These are phyloP conservation scores for Blastobotrys capitulatus DNA, from an alignment of 1,139 yeast species.

Conservation along the genomic window DNA sequence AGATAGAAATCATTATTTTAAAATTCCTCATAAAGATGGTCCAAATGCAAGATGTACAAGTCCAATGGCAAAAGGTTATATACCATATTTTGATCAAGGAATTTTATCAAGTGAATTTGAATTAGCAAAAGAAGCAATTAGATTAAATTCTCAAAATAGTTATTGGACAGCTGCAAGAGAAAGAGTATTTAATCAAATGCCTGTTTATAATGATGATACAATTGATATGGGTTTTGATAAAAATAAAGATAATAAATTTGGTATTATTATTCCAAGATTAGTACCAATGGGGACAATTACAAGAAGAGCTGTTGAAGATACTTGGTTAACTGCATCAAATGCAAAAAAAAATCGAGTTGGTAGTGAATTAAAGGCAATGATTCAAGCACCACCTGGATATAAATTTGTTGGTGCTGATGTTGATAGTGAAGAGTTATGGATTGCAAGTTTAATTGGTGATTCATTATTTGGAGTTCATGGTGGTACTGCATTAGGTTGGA, in stretches of 20 bases:
- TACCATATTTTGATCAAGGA: constrained; percentile 68
- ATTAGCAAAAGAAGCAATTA: constrained; percentile 71
- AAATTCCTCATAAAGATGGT: constrained; percentile 91
- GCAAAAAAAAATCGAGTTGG: constrained; percentile 84
- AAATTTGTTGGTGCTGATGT: constrained; percentile 95
- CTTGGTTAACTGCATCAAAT: constrained; percentile 97
- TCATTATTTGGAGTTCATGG: constrained; percentile 87
- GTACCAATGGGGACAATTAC: constrained; percentile 97
- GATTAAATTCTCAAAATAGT: constrained; percentile 71
- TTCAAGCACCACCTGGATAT: constrained; percentile 85
- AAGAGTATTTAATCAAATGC: constrained; percentile 79
- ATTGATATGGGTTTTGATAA: constrained; percentile 29
- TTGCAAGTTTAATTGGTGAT: constrained; percentile 92
- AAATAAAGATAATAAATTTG: constrained; percentile 37
- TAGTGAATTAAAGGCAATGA: constrained; percentile 83
- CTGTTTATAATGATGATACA: constrained; percentile 47
- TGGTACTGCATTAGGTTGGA: constrained; percentile 97
- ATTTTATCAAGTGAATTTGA: constrained; percentile 64
- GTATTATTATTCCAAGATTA: constrained; percentile 76
- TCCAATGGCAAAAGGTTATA: constrained; percentile 73
- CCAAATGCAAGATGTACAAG: constrained; percentile 66
- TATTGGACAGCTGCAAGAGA: constrained; percentile 93
- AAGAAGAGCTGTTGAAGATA: constrained; percentile 91
- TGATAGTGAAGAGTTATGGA: constrained; percentile 97
- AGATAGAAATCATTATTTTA: constrained; percentile 38